phyloP scores from a whole-genome alignment of 2,329 filamentous ascomycete species.

The Colletotrichum neosansevieriae region DNA sequence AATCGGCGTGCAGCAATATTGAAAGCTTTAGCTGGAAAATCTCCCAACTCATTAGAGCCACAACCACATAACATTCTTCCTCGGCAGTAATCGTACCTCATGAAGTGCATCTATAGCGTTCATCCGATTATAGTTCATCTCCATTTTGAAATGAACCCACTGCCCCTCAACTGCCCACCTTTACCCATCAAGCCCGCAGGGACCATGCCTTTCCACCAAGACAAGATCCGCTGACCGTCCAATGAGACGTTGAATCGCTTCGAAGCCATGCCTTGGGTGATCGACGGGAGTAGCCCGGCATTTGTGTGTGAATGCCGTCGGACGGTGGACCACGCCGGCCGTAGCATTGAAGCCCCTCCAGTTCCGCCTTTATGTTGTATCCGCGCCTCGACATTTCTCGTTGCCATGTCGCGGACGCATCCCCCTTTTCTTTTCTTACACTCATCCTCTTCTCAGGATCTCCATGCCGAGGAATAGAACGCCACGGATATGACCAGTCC shows the following conservation, averaged over 20 bases:
- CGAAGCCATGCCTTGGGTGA: neutral
- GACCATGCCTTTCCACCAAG: neutral
- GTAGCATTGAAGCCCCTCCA: no score
- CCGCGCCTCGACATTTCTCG: neutral
- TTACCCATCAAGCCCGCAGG: constrained; percentile 4
- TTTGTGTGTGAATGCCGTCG: neutral
- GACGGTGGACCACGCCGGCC: no score
- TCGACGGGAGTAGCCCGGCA: neutral
- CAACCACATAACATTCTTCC: no score
- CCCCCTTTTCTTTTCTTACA: neutral
- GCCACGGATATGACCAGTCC: neutral
- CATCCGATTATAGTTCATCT: no score
- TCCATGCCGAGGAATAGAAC: neutral
- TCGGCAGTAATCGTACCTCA: no score
- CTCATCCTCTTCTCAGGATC: no score
- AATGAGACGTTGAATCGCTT: neutral
- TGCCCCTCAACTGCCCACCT: neutral
- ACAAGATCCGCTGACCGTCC: neutral
- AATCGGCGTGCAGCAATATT: no score
- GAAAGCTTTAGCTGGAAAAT: no score
- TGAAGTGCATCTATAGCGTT: no score
- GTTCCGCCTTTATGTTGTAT: neutral
- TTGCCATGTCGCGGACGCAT: no score
- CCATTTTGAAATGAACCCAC: constrained; percentile 8
- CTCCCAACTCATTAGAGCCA: no score